phyloP scores from a whole-genome alignment of 2,329 filamentous ascomycete genomes.

The Clonostachys rhizophaga region DNA sequence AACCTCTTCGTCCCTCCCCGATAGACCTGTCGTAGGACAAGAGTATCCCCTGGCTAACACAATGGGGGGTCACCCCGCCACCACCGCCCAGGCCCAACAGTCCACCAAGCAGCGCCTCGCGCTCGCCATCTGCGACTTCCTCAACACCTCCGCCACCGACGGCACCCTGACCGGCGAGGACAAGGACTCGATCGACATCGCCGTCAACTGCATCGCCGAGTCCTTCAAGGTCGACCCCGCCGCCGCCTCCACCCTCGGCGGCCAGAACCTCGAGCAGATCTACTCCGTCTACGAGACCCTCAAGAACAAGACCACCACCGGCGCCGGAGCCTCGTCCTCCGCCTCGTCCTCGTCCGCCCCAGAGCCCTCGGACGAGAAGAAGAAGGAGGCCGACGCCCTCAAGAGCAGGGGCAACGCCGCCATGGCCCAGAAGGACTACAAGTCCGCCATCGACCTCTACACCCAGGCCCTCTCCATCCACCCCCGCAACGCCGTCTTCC shows the following conservation, averaged over 20 bases:
- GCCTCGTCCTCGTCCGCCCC: constrained; percentile 22
- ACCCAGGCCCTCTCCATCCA: constrained; percentile 77
- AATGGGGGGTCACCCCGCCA: background rate
- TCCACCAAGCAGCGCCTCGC: constrained; percentile 78
- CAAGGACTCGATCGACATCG: constrained; percentile 89
- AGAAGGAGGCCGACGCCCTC: constrained; percentile 78
- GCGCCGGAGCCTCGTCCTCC: constrained; percentile 33
- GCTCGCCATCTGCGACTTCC: constrained; percentile 95
- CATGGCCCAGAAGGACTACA: constrained; percentile 92
- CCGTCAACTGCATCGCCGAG: constrained; percentile 89
- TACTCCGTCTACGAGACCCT: constrained; percentile 97
- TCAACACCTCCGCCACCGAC: constrained; percentile 77
- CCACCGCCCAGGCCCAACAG: constrained; percentile 21
- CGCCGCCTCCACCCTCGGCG: constrained; percentile 74
- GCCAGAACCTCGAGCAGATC: constrained; percentile 84
- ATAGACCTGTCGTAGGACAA: background rate
- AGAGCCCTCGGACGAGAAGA: constrained; percentile 49
- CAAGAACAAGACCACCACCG: constrained; percentile 43
- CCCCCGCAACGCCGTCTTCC: constrained; percentile 89
- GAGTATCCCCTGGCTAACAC: constrained; percentile 1
- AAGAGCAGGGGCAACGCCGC: constrained; percentile 91
- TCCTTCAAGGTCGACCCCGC: constrained; percentile 91
- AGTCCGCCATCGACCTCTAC: constrained; percentile 78
- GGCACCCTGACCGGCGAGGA: constrained; percentile 87
- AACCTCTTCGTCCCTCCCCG: background rate